These are phyloP conservation scores for Turritis glabra DNA, from an alignment of 345 rosid genomes.

Conservation along the genomic window DNA sequence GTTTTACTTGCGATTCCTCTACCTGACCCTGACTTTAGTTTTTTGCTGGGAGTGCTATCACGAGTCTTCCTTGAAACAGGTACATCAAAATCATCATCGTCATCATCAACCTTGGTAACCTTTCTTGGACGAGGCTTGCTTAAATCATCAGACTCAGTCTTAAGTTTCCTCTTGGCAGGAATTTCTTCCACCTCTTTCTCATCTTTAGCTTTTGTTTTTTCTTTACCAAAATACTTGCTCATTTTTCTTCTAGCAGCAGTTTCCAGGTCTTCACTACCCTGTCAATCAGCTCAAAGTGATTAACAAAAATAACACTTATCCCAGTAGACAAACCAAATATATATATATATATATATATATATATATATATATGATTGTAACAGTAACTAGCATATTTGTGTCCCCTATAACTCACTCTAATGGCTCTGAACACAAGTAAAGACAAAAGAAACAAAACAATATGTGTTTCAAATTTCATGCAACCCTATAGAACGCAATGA, in stretches of 20 bases:
- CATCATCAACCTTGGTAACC: constrained; percentile 49
- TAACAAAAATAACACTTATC: neutral
- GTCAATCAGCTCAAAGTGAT: constrained; percentile 32
- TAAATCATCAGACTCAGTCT: constrained; percentile 40
- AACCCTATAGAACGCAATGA: neutral
- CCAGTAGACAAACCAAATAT: neutral
- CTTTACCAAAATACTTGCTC: constrained; percentile 88
- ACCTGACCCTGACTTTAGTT: constrained; percentile 69
- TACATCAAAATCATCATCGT: constrained; percentile 68
- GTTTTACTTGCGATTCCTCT: constrained; percentile 61
- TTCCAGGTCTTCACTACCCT: constrained; percentile 54
- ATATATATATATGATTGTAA: neutral
- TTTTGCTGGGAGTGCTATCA: constrained; percentile 75
- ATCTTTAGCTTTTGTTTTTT: constrained; percentile 60
- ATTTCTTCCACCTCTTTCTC: constrained; percentile 51
- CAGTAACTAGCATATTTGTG: neutral
- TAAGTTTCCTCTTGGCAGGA: constrained; percentile 70
- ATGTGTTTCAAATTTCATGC: neutral
- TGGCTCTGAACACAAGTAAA: neutral
- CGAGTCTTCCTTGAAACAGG: constrained; percentile 47
- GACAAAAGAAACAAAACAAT: constrained; percentile 6
- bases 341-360: too few relatives aligned
- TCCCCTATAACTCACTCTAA: neutral
- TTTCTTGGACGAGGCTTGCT: constrained; percentile 57
- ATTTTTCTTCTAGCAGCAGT: constrained; percentile 73